Evolutionary conservation across 2,329 filamentous ascomycete species (phyloP).

Genomic region (Talaromyces amestolkiae): DNA sequence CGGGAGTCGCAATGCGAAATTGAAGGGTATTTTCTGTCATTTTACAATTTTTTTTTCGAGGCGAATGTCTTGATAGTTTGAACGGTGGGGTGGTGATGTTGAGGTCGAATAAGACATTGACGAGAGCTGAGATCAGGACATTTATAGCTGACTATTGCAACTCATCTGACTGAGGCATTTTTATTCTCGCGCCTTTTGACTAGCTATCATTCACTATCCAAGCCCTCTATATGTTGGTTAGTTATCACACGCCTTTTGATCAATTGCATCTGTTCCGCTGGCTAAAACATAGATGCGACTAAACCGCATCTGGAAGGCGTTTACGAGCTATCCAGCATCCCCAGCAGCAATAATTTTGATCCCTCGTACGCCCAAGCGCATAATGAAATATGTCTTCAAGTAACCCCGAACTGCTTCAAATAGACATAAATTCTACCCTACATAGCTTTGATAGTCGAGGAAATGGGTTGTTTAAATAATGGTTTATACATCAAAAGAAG

Average conservation of each 20-base stretch:
- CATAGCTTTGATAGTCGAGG: too few species aligned
- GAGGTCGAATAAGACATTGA: neutral
- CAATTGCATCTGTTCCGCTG: neutral
- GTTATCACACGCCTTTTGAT: slow-evolving; percentile 1
- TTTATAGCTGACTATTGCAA: neutral
- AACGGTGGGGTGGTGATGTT: neutral
- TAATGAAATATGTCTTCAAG: neutral
- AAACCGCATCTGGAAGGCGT: neutral
- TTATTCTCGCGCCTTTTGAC: neutral
- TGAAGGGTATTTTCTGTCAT: slow-evolving; percentile 24
- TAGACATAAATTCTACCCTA: too few species aligned
- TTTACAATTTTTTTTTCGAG: neutral
- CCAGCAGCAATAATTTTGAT: neutral
- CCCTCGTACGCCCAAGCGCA: neutral
- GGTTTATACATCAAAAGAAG: slow-evolving; percentile 11
- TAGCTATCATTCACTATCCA: neutral
- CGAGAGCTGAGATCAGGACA: neutral
- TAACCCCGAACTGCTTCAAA: neutral
- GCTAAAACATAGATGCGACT: neutral
- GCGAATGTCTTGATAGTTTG: neutral
- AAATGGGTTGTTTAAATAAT: neutral
- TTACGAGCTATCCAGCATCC: neutral
- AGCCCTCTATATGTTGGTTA: neutral
- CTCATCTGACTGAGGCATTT: neutral
- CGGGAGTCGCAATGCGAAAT: slow-evolving; percentile 39